Evolutionary conservation across 2,329 filamentous ascomycete genomes (phyloP).

Genomic region (Dactylellina cionopaga): DNA sequence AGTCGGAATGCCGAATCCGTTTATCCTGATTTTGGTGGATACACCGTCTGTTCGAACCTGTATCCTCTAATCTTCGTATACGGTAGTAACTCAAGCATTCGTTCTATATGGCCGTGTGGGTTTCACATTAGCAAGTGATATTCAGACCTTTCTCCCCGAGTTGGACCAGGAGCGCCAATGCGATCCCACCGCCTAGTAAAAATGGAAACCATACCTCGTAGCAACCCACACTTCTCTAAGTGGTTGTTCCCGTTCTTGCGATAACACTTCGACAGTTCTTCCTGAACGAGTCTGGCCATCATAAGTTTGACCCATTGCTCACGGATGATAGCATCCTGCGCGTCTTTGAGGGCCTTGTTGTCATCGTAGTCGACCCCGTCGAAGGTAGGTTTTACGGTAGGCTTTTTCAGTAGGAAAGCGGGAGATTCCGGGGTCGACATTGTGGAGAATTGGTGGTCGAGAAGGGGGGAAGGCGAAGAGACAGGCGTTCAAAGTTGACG

Average conservation of each 20-base stretch:
- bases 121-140: constrained; percentile 15
- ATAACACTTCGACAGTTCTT: constrained; percentile 88
- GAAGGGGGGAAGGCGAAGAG: constrained; percentile 7
- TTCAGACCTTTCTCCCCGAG: background rate
- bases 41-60: constrained; percentile 68
- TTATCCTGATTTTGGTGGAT: constrained; percentile 28
- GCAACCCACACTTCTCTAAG: constrained; percentile 82
- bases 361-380: constrained; percentile 88
- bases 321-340: constrained; percentile 81
- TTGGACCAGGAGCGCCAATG: background rate
- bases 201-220: constrained; percentile 74
- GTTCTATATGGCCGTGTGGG: constrained; percentile 66
- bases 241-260: constrained; percentile 85
- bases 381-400: constrained; percentile 81
- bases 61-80: constrained; percentile 81
- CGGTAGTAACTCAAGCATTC: constrained; percentile 81
- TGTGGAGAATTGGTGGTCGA: constrained; percentile 55
- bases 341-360: constrained; percentile 80
- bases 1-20: background rate
- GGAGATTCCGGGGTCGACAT: constrained; percentile 88
- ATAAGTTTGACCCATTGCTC: constrained; percentile 91
- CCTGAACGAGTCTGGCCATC: constrained; percentile 83
- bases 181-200: background rate
- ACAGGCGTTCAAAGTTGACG: constrained; percentile 30
- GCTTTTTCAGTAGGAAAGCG: constrained; percentile 84